Percentiles rank a stretch among this genome's conserved stretches.
These are phyloP conservation scores for Rhamnella rubrinervis DNA, from an alignment of 331 rosid species.

Conservation along the genomic window DNA sequence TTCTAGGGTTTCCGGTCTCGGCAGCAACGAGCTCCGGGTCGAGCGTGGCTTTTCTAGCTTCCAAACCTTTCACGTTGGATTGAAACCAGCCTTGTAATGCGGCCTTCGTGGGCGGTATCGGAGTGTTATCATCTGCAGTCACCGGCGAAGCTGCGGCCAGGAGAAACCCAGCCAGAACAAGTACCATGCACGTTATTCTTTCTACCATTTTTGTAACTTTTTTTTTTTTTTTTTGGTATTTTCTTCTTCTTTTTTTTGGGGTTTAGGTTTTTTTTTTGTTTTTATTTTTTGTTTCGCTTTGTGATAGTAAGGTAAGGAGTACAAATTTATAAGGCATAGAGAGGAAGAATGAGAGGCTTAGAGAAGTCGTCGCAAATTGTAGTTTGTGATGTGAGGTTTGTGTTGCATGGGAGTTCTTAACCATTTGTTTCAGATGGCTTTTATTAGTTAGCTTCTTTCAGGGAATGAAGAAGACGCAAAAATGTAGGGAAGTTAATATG, in stretches of 20 bases:
- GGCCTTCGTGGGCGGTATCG: conserved; percentile 17
- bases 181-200: background rate
- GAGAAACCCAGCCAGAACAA: conserved; percentile 1
- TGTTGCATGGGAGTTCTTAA: background rate
- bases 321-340: background rate
- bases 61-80: conserved; percentile 20
- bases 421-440: background rate
- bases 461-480: too few species aligned
- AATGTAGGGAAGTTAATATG: too few species aligned
- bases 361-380: conserved; percentile 14
- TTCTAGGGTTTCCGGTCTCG: conserved; percentile 17
- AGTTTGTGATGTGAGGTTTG: background rate
- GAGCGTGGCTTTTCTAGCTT: conserved; percentile 14
- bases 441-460: background rate
- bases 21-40: conserved; percentile 45
- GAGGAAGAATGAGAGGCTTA: conserved; percentile 2
- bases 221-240: background rate
- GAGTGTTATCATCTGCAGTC: conserved; percentile 15
- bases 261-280: background rate
- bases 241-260: too few species aligned
- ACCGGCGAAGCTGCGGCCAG: conserved; percentile 7
- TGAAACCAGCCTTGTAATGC: conserved; percentile 41
- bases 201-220: conserved; percentile 2
- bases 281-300: background rate
- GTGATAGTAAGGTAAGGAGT: background rate